These are phyloP conservation scores for Carex arenaria DNA, from an alignment of 202 grass and related monocot genomes.

Conservation along the genomic window DNA sequence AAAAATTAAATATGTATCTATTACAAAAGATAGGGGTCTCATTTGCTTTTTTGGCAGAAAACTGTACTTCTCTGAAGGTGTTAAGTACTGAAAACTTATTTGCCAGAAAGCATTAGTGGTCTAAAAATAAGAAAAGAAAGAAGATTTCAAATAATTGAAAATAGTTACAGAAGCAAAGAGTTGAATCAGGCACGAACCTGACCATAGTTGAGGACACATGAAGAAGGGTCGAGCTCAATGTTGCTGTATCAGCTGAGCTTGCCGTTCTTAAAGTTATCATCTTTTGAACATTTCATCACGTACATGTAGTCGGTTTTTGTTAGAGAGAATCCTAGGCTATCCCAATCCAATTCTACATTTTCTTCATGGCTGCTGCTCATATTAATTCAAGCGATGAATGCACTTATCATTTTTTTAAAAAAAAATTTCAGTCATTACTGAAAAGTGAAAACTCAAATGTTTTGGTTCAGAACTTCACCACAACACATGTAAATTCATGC, in stretches of 20 bases:
- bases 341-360: constrained; percentile 66
- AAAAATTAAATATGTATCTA: neutral
- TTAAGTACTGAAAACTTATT: neutral
- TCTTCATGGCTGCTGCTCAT: constrained; percentile 23
- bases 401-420: too few species aligned
- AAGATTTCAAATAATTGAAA: too few species aligned
- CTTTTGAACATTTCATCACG: constrained; percentile 50
- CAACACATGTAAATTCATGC: neutral
- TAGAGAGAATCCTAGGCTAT: constrained; percentile 63
- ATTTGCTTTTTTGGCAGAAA: neutral
- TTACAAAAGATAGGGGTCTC: neutral
- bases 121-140: neutral
- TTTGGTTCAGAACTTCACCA: neutral
- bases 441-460: neutral
- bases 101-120: neutral
- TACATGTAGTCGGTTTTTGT: constrained; percentile 89
- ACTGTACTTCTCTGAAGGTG: too few species aligned
- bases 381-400: too few species aligned
- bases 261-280: constrained; percentile 41
- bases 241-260: constrained; percentile 66
- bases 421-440: neutral
- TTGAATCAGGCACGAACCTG: constrained; percentile 39
- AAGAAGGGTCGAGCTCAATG: constrained; percentile 83
- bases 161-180: neutral
- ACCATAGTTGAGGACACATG: constrained; percentile 82